Evolutionary conservation across 495 filamentous ascomycete species (phyloP), one percentile per base, ranked within the genome.

Genomic region (Penicillium malachiteum): DNA sequence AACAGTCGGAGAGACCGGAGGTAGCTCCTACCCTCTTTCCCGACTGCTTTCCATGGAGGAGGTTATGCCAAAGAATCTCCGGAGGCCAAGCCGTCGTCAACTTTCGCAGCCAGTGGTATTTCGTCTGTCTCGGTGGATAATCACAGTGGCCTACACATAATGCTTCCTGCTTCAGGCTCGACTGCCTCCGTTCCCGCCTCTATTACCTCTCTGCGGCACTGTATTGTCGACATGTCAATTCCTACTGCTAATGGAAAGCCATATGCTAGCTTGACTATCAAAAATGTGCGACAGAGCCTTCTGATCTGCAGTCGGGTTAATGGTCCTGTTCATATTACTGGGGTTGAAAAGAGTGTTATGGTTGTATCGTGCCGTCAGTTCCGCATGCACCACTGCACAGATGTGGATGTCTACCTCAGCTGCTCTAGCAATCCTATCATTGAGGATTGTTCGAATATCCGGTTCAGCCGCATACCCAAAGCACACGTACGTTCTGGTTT

Each of bases 401-500:
- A 89, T 49, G 86, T 91, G 10, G 85, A 89, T 54, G 75, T 99
- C 34, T 97, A 96, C 68, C 77, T 97, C 42, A 83, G 85, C 50
- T 91, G 88, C 62, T 74, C 78, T 0, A 94, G 90, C 63, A 84
- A 89, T 52, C 95, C 95, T 2, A 96, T 99, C 58, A 93, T 99
- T 48, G 95, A 99, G 68, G 87, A 91, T 57, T 97, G 92, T 62
- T 81, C 70, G 37, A 78, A 78, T 41, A 79, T 99, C 63, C 76
- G 86, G 37, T 97, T 98, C 69, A 86, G 89, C 7, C 83, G 87
- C 21, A 76, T 93, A 21, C 89, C 89, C 0, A 74, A 75, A 47
- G 68, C 69, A 47, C 88, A 90, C 75, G 87, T 92, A 70, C 74
- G 87, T 79, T 40, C 32, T 30, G 18, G 16, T 18, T 18, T 10